phyloP scores from a whole-genome alignment of 78 protist genomes.

The Dictyostelium intermedium region DNA sequence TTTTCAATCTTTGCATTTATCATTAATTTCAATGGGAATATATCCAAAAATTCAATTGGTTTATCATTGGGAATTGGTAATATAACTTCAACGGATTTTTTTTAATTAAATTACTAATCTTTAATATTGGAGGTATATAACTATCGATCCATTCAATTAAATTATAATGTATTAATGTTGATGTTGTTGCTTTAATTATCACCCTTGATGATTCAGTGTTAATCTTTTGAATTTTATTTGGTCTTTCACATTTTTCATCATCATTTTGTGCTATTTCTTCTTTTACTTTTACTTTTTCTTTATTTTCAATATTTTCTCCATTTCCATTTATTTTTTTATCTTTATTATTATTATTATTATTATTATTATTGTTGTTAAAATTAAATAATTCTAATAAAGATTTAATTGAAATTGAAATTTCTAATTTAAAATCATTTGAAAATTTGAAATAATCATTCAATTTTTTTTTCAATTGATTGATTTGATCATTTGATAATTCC shows the following conservation, averaged over 20 bases:
- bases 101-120: constrained; percentile 38
- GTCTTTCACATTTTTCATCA: neutral
- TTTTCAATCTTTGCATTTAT: constrained; percentile 41
- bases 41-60: constrained; percentile 28
- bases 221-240: neutral
- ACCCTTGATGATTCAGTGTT: neutral
- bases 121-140: constrained; percentile 21
- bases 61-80: constrained; percentile 4
- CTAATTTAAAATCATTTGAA: neutral
- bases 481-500: neutral
- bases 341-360: neutral
- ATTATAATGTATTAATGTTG: neutral
- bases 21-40: constrained; percentile 14
- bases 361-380: neutral
- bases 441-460: neutral
- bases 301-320: neutral
- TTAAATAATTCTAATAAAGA: neutral
- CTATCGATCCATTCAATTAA: neutral
- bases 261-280: neutral
- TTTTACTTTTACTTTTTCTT: neutral
- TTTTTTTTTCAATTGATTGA: neutral
- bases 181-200: neutral
- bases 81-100: neutral
- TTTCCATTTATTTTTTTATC: neutral
- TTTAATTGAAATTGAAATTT: neutral